A percentile compares a stretch with the other conserved stretches of the same genome.
These are phyloP conservation scores for Phaeophleospora eucalypticola DNA, from an alignment of 2,329 filamentous ascomycete genomes.

Conservation along the genomic window DNA sequence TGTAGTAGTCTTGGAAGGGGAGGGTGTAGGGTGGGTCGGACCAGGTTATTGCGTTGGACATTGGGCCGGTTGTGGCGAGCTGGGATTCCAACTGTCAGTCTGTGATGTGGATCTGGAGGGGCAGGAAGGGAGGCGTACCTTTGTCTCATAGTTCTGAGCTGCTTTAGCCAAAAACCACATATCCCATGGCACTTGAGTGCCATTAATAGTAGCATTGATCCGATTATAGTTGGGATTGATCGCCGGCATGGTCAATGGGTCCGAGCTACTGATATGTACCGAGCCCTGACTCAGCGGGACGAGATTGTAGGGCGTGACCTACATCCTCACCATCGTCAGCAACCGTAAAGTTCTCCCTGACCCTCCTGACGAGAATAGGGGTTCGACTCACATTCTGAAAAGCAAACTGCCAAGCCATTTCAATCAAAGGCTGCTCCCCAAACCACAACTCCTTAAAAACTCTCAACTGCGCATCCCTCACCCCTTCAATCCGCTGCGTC, in stretches of 20 bases:
- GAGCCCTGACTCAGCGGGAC: conserved; percentile 9
- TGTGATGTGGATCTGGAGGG: not conserved
- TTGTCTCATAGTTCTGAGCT: conserved; percentile 1
- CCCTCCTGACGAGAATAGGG: no score
- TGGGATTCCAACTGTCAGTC: not conserved
- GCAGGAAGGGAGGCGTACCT: not conserved
- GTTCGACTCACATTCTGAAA: conserved; percentile 12
- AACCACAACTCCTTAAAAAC: conserved; percentile 14
- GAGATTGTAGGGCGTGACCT: conserved; percentile 8
- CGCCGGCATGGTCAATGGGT: conserved; percentile 1
- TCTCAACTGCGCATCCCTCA: conserved; percentile 5
- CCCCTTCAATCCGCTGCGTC: conserved; percentile 5
- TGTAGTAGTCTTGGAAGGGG: not conserved
- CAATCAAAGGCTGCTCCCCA: conserved; percentile 10
- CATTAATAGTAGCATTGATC: conserved; percentile 4
- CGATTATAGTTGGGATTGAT: conserved; percentile 3
- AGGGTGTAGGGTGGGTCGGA: not conserved
- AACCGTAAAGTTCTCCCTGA: no score
- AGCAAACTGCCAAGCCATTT: conserved; percentile 15
- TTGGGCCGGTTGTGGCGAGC: not conserved
- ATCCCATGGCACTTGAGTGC: conserved; percentile 1
- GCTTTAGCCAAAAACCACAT: conserved; percentile 4
- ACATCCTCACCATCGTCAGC: no score
- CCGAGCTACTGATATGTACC: conserved; percentile 6
- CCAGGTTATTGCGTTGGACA: not conserved